Percentiles rank a stretch among this genome's conserved stretches.
phyloP scores from a whole-genome alignment of 164 flowering plant genomes.

The Chloranthus sessilifolius region DNA sequence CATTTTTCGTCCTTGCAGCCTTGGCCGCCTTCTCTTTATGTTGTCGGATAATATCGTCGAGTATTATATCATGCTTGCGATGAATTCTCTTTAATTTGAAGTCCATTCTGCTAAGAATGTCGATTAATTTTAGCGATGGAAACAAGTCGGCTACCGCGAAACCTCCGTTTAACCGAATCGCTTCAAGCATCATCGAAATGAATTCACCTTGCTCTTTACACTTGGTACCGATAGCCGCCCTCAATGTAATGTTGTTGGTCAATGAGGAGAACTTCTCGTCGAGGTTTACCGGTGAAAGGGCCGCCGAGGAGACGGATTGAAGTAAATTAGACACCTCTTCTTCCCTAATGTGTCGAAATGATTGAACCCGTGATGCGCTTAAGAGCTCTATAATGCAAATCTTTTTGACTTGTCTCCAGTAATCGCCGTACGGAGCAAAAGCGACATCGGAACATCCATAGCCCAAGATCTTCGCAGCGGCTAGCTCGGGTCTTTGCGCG shows the following conservation, averaged over 20 bases:
- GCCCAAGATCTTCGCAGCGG: slow-evolving; percentile 3
- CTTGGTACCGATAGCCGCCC: slow-evolving; percentile 20
- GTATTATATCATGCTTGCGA: slow-evolving; percentile 1
- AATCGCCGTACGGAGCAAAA: slow-evolving; percentile 31
- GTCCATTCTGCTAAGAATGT: not conserved
- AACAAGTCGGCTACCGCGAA: slow-evolving; percentile 6
- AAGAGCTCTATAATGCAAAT: slow-evolving; percentile 29
- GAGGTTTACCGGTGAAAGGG: slow-evolving; percentile 12
- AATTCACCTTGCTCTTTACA: slow-evolving; percentile 17
- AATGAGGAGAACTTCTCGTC: slow-evolving; percentile 12
- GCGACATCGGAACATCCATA: slow-evolving; percentile 13
- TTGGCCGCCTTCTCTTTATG: not conserved
- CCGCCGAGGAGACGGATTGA: not conserved
- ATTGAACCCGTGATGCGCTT: slow-evolving; percentile 22
- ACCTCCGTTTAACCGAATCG: slow-evolving; percentile 5
- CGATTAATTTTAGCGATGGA: slow-evolving; percentile 3
- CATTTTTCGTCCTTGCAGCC: not conserved
- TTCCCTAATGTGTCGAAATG: slow-evolving; percentile 23
- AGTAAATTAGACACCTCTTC: slow-evolving; percentile 23
- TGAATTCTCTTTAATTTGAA: not conserved
- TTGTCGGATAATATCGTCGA: not conserved
- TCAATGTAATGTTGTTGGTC: slow-evolving; percentile 14
- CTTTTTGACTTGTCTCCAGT: slow-evolving; percentile 34
- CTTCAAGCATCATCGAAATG: slow-evolving; percentile 5
- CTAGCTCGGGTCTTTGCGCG: slow-evolving; percentile 8